Conservation (phyloP, 805 yeast species). For the Candida mattraensis region DNA sequence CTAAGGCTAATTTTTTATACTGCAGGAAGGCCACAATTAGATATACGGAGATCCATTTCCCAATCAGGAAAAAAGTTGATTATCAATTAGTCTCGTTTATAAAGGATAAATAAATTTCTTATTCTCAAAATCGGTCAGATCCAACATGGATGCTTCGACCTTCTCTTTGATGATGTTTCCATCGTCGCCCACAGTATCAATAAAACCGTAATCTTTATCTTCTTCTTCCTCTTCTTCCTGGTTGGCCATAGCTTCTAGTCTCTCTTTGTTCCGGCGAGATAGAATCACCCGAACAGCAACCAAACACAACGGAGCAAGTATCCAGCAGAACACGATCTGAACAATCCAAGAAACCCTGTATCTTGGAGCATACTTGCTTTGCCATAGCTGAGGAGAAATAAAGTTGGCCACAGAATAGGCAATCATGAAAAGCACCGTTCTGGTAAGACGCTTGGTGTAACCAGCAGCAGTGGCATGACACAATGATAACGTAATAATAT, state of each 20-base stretch:
- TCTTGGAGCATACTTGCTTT: conserved; percentile 45
- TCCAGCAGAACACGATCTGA: conserved; percentile 52
- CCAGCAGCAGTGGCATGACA: conserved; percentile 39
- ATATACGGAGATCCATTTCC: too few relatives aligned
- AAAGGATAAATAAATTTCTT: conserved; percentile 52
- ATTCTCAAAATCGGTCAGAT: conserved; percentile 56
- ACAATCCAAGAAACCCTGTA: conserved; percentile 53
- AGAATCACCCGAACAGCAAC: conserved; percentile 46
- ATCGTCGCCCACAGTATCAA: conserved; percentile 6
- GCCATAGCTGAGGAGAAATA: conserved; percentile 59
- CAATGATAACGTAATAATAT: conserved; percentile 29
- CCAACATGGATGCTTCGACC: conserved; percentile 48
- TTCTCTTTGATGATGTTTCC: conserved; percentile 23
- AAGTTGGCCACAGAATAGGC: conserved; percentile 50
- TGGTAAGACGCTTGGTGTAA: conserved; percentile 50
- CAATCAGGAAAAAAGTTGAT: too few relatives aligned
- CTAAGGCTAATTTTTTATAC: too few relatives aligned
- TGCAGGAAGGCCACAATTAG: too few relatives aligned
- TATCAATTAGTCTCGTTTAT: too few relatives aligned
- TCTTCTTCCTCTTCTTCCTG: conserved; percentile 24
- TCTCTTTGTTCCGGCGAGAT: conserved; percentile 44
- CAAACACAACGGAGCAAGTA: conserved; percentile 44
- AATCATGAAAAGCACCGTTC: conserved; percentile 49
- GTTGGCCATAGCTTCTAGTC: conserved; percentile 11
- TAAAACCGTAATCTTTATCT: conserved; percentile 28